These are phyloP conservation scores for Cadophora luteo-olivacea DNA, from an alignment of 2,329 filamentous ascomycete genomes.

Conservation along the genomic window DNA sequence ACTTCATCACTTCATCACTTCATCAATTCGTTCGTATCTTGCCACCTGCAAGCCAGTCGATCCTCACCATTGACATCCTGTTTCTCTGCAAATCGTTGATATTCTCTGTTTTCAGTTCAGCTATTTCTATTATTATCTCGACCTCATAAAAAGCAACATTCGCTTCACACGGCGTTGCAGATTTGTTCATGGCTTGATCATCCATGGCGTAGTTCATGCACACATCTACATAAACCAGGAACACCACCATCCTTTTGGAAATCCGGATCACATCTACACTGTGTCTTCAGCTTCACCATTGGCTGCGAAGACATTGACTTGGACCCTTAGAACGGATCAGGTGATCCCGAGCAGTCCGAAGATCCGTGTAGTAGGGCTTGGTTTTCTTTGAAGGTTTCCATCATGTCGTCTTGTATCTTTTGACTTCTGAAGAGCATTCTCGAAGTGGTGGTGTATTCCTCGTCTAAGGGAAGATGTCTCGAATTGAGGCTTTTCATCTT, in stretches of 20 bases:
- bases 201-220: slow-evolving; percentile 20
- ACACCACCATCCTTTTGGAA: slow-evolving; percentile 11
- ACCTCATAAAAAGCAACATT: slow-evolving; percentile 5
- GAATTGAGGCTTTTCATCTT: not conserved
- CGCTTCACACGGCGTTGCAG: slow-evolving; percentile 21
- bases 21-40: not conserved
- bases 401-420: not conserved
- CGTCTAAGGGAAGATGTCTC: not conserved
- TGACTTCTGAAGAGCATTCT: not conserved
- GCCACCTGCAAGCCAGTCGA: slow-evolving; percentile 15
- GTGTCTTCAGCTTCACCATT: not conserved
- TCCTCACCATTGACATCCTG: not conserved
- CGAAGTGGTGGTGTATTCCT: not conserved
- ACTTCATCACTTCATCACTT: not conserved
- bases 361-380: not conserved
- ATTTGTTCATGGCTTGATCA: slow-evolving; percentile 28
- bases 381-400: not conserved
- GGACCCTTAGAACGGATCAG: slow-evolving; percentile 22
- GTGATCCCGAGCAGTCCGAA: slow-evolving; percentile 20
- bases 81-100: not conserved
- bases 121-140: not conserved
- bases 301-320: not conserved
- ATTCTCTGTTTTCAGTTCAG: not conserved
- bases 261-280: not conserved
- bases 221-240: slow-evolving; percentile 8